Evolutionary conservation across 176 grass and related monocot genomes (phyloP).

Genomic region (Aegilops longissima): DNA sequence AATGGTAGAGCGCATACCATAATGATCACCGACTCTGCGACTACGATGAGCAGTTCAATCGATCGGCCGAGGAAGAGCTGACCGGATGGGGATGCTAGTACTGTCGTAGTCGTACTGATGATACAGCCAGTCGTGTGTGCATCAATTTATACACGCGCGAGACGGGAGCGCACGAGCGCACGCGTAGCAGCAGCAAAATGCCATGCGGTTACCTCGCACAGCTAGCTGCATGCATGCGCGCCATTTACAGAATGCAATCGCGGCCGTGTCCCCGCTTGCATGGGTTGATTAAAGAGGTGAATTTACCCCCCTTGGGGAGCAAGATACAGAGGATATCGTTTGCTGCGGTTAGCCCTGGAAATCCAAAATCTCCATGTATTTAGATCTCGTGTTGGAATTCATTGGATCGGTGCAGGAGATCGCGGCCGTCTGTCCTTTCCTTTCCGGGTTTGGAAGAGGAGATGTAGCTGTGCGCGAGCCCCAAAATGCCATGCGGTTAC

Average conservation of each 20-base stretch:
- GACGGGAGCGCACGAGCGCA: neutral
- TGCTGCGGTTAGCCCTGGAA: neutral
- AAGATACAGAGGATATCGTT: no score
- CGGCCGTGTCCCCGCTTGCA: neutral
- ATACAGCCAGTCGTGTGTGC: neutral
- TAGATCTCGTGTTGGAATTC: neutral
- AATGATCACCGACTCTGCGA: no score
- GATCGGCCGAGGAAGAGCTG: neutral
- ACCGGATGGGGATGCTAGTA: neutral
- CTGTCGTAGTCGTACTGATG: neutral
- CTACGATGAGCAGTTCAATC: neutral
- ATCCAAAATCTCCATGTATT: neutral
- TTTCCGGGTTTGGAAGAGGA: no score
- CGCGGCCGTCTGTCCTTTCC: no score
- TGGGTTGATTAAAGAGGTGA: no score
- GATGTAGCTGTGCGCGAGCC: neutral
- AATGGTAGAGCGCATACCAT: neutral
- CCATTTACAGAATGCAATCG: neutral
- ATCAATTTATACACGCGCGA: neutral
- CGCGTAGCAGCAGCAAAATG: neutral
- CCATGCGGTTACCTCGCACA: neutral
- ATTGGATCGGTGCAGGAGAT: no score
- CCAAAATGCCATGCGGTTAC: neutral
- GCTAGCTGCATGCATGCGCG: neutral
- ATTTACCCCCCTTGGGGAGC: no score